Evolutionary conservation across 2,329 filamentous ascomycete species (phyloP).

Genomic region (Pseudogymnoascus sp.): DNA sequence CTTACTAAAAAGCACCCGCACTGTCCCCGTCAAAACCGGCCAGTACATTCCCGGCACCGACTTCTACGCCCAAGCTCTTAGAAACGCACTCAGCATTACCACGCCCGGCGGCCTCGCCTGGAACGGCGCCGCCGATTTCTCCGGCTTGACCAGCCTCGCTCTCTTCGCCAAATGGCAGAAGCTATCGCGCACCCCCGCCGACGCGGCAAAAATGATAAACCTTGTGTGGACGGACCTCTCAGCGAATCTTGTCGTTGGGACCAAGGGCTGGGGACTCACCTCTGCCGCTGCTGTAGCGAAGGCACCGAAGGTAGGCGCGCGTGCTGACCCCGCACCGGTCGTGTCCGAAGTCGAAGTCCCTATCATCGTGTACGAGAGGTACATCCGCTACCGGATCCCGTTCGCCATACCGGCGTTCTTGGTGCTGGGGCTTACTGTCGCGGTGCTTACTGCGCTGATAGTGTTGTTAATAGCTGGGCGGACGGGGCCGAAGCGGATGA

Average conservation of each 20-base stretch:
- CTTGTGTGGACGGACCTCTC: slow-evolving; percentile 38
- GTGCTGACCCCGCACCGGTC: background rate
- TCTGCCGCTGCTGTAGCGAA: background rate
- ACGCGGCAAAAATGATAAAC: slow-evolving; percentile 31
- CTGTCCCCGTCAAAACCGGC: background rate
- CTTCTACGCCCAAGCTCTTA: slow-evolving; percentile 16
- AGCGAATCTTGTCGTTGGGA: slow-evolving; percentile 36
- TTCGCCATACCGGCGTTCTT: background rate
- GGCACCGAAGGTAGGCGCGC: background rate
- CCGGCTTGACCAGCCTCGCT: slow-evolving; percentile 30
- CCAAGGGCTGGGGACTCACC: slow-evolving; percentile 17
- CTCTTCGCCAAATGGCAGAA: slow-evolving; percentile 35
- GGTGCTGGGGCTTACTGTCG: background rate
- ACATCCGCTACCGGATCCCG: background rate
- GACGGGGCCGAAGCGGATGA: background rate
- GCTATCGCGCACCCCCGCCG: slow-evolving; percentile 22
- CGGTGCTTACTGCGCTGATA: background rate
- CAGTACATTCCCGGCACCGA: slow-evolving; percentile 5
- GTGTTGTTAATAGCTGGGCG: background rate
- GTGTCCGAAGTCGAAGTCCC: background rate
- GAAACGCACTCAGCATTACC: slow-evolving; percentile 14
- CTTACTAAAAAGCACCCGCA: background rate
- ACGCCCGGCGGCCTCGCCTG: background rate
- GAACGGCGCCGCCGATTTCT: slow-evolving; percentile 25
- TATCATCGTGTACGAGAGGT: background rate